Evolutionary conservation across 495 filamentous ascomycete genomes (phyloP), one percentile per base, ranked within the genome.

Genomic region (Aspergillus hancockii): DNA sequence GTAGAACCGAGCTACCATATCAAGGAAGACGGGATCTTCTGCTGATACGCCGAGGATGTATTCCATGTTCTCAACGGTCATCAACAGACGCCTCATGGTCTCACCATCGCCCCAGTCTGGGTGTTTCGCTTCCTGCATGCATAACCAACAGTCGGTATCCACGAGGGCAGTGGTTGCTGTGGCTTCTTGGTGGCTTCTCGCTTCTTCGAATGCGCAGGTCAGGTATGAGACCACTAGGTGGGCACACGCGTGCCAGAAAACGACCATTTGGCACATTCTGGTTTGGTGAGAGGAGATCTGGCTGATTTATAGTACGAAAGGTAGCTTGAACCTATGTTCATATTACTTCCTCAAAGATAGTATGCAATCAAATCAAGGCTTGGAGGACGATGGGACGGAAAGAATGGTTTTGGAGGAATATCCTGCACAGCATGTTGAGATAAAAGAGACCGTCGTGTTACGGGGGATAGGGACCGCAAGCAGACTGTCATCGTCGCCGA

Each of bases 1-100:
- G 13, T 53, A 62, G 22, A 62, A 62, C 2, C 40, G 41, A 2
- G 54, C 53, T 18, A 57, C 16, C 4, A 32, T 28, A 8, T 53
- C 36, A 1, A 52, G n/a, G 40, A 57, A 57, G 19, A 40, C 59
- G 1, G 28, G 9, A 1, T 52, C 16, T 8, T n/a, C 21, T 13
- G 18, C 12, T 1, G 34, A 10, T 4, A 54, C 31, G 30, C 43
- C 54, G 19, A 62, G 49, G 49, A 62, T 62, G 10, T 18, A 0
- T 16, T 28, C 54, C 10, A 62, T 25, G 0, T 23, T 10, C 12
- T 53, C 4, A 1, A 49, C 30, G 13, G 49, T 54, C 3, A 62
- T 6, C 8, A 62, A 38, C 25, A 28, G 28, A 3, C 18, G 32
- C 19, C 16, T n/a, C 25, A 52, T n/a, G 12, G 28, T 30, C 25